Conservation (phyloP, 2,329 filamentous ascomycete genomes). For the Trichoderma lentiforme region DNA sequence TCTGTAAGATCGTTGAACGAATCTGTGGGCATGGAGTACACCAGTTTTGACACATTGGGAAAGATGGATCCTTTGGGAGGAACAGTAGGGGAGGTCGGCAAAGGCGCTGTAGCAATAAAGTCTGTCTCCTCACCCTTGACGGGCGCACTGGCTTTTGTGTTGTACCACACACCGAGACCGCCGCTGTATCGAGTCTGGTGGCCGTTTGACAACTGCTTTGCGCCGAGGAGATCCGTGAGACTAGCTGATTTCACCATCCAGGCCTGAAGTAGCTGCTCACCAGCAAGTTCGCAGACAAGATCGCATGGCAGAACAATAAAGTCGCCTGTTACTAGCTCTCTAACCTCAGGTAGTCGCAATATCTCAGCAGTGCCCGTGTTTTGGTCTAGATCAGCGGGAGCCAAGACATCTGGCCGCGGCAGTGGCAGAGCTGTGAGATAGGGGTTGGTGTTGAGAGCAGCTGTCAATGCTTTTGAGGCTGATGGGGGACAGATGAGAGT, state of each 20-base stretch:
- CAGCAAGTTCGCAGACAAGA: constrained; percentile 83
- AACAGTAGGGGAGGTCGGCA: constrained; percentile 51
- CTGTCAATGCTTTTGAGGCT: constrained; percentile 63
- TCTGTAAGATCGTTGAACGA: constrained; percentile 81
- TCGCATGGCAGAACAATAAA: constrained; percentile 93
- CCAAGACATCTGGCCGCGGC: constrained; percentile 71
- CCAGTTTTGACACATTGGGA: constrained; percentile 68
- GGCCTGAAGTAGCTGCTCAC: constrained; percentile 77
- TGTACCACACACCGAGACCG: constrained; percentile 86
- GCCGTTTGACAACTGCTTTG: constrained; percentile 39
- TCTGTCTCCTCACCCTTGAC: constrained; percentile 92
- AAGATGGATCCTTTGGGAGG: constrained; percentile 59
- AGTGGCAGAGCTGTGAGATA: constrained; percentile 69
- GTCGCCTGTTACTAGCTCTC: constrained; percentile 73
- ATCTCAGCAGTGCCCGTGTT: constrained; percentile 89
- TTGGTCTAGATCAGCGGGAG: constrained; percentile 71
- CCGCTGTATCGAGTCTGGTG: constrained; percentile 56
- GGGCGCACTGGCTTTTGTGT: constrained; percentile 70
- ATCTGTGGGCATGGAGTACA: constrained; percentile 85
- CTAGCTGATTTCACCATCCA: constrained; percentile 86
- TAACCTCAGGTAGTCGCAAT: constrained; percentile 78
- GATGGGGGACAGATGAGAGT: constrained; percentile 62
- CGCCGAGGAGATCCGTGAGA: constrained; percentile 58
- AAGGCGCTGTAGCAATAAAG: constrained; percentile 75
- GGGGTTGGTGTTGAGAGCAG: constrained; percentile 73